Percentiles rank a stretch among this genome's conserved stretches.
phyloP scores from a whole-genome alignment of 2,329 filamentous ascomycete species.

The Gliomastix tumulicola region DNA sequence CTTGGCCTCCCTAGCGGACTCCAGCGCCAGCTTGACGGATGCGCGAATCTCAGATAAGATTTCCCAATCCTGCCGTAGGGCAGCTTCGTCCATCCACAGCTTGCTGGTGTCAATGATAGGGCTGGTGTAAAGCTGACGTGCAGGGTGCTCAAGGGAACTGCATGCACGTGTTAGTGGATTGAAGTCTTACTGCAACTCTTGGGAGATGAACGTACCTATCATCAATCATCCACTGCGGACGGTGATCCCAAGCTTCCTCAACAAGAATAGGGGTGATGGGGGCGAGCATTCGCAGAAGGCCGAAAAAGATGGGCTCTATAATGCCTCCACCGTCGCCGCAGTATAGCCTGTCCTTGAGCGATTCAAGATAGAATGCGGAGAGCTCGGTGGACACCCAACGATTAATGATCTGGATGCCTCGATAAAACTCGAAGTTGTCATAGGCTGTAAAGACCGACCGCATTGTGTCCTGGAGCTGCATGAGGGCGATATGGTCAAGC shows the following conservation, averaged over 20 bases:
- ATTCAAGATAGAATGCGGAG: slow-evolving; percentile 90
- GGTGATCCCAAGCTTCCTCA: slow-evolving; percentile 80
- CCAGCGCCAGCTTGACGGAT: slow-evolving; percentile 69
- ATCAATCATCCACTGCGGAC: slow-evolving; percentile 56
- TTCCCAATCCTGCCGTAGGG: slow-evolving; percentile 34
- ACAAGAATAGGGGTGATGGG: slow-evolving; percentile 79
- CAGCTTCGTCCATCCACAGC: slow-evolving; percentile 26
- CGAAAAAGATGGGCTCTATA: slow-evolving; percentile 59
- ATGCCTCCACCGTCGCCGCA: slow-evolving; percentile 65
- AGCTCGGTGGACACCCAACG: slow-evolving; percentile 77
- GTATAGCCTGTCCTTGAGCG: slow-evolving; percentile 86
- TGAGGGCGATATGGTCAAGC: slow-evolving; percentile 68
- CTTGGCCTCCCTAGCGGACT: slow-evolving; percentile 65
- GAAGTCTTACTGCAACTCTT: not conserved
- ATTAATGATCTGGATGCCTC: slow-evolving; percentile 66
- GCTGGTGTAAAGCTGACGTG: slow-evolving; percentile 37
- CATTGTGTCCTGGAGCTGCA: slow-evolving; percentile 64
- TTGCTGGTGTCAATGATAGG: slow-evolving; percentile 32
- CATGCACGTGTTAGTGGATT: not conserved
- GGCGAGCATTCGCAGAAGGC: slow-evolving; percentile 70
- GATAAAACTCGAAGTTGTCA: slow-evolving; percentile 73
- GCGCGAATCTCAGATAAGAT: slow-evolving; percentile 49
- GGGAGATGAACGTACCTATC: slow-evolving; percentile 24
- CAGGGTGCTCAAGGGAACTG: slow-evolving; percentile 27
- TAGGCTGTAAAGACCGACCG: slow-evolving; percentile 58